Conservation (phyloP, 75 land plant genomes). For the Pseudotsuga menziesii region DNA sequence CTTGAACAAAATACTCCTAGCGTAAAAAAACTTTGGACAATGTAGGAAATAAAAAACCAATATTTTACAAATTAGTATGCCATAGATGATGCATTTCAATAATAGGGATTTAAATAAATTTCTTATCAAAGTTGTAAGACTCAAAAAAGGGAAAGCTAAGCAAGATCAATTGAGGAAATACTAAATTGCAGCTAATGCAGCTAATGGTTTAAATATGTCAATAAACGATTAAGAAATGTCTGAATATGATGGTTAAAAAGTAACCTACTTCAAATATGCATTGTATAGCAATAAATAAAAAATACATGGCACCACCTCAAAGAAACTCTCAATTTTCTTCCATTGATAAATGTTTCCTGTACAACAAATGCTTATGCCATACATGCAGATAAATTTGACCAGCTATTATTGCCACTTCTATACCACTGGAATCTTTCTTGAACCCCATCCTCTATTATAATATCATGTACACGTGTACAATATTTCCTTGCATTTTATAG, state of each 20-base stretch:
- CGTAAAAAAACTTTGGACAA: not conserved
- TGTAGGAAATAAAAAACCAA: not conserved
- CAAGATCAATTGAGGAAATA: not conserved
- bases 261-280: not conserved
- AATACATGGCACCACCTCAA: slow-evolving; percentile 6
- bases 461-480: slow-evolving; percentile 2
- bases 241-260: not conserved
- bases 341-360: not conserved
- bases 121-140: not conserved
- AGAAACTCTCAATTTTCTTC: not conserved
- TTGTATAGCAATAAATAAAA: not conserved
- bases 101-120: not conserved
- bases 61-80: too few relatives aligned
- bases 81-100: not conserved
- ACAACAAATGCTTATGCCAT: slow-evolving; percentile 5
- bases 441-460: slow-evolving; percentile 12
- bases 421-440: slow-evolving; percentile 8
- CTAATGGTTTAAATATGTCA: not conserved
- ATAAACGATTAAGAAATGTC: not conserved
- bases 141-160: not conserved
- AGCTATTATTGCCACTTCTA: slow-evolving; percentile 6
- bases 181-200: slow-evolving; percentile 5
- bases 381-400: slow-evolving; percentile 9
- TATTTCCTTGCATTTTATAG: slow-evolving; percentile 4
- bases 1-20: not conserved